Percentiles rank a stretch among this genome's conserved stretches.
phyloP scores from a whole-genome alignment of 176 grass and related monocot species.

The Ensete ventricosum region DNA sequence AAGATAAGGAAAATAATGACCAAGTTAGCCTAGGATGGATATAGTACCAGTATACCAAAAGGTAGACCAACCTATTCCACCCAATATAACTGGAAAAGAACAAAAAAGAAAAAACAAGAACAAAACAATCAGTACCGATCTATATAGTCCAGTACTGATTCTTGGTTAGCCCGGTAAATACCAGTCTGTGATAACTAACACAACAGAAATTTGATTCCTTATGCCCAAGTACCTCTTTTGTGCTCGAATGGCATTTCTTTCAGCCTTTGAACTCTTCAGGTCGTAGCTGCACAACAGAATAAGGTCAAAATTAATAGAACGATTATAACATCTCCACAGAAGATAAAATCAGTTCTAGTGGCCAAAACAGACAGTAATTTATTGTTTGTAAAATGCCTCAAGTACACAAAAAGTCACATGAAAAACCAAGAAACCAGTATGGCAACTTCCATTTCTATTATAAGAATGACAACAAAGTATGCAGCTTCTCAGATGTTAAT shows the following conservation, averaged over 20 bases:
- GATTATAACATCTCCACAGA: background rate
- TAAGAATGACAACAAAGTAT: background rate
- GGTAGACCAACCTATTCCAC: too few species aligned
- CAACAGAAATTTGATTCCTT: too few species aligned
- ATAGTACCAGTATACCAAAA: too few species aligned
- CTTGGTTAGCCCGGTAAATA: too few species aligned
- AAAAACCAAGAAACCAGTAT: background rate
- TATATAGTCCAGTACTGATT: too few species aligned
- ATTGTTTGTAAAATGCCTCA: background rate
- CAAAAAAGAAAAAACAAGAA: too few species aligned
- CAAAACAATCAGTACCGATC: too few species aligned
- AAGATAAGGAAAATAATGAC: background rate
- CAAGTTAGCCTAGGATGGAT: background rate
- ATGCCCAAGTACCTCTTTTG: slow-evolving; percentile 45
- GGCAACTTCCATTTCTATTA: background rate
- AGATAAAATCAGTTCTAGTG: too few species aligned
- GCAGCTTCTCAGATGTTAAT: background rate
- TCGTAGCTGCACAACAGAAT: slow-evolving; percentile 41
- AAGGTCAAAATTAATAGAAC: background rate
- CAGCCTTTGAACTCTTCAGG: slow-evolving; percentile 57
- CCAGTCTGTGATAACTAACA: slow-evolving; percentile 31
- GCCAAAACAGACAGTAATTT: background rate
- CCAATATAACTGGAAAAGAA: too few species aligned
- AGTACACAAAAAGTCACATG: background rate
- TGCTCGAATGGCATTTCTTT: slow-evolving; percentile 47